These are phyloP conservation scores for Dichotomopilus funicola DNA, from an alignment of 2,329 filamentous ascomycete species.

Conservation along the genomic window DNA sequence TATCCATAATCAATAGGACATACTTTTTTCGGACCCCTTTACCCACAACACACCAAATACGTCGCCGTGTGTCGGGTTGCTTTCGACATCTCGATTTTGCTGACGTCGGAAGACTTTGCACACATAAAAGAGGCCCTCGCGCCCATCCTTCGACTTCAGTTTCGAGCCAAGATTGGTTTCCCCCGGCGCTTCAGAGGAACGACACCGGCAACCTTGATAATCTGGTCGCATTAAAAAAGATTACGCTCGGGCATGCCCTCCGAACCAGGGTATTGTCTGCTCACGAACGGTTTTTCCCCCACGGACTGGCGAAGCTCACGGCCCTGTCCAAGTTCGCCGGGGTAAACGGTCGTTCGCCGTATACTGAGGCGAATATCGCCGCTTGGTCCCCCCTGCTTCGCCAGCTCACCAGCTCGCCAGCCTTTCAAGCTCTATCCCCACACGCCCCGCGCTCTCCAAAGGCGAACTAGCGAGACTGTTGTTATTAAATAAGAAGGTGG, in stretches of 20 bases:
- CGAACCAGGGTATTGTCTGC: slow-evolving; percentile 27
- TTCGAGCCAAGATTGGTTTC: slow-evolving; percentile 15
- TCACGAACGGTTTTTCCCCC: background rate
- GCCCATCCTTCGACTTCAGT: background rate
- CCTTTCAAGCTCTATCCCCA: background rate
- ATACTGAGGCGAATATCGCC: slow-evolving; percentile 7
- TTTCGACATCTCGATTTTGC: background rate
- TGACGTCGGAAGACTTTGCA: background rate
- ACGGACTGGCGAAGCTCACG: slow-evolving; percentile 15
- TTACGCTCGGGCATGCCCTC: slow-evolving; percentile 29
- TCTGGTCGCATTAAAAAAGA: slow-evolving; percentile 34
- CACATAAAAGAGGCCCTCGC: slow-evolving; percentile 9
- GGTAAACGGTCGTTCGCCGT: slow-evolving; percentile 22
- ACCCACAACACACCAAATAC: too few relatives aligned
- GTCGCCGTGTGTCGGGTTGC: background rate
- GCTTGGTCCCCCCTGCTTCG: slow-evolving; percentile 7
- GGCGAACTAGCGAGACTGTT: slow-evolving; percentile 19
- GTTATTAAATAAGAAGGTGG: slow-evolving; percentile 28
- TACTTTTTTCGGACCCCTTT: background rate
- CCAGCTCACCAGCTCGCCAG: background rate
- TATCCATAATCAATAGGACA: background rate
- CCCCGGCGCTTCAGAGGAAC: slow-evolving; percentile 20
- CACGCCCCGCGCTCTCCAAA: slow-evolving; percentile 14
- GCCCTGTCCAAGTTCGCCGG: slow-evolving; percentile 22
- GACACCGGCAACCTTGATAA: slow-evolving; percentile 28